Evolutionary conservation across 306 rosid species (phyloP), one percentile per base, ranked within the genome.

Genomic region (Benincasa hispida): DNA sequence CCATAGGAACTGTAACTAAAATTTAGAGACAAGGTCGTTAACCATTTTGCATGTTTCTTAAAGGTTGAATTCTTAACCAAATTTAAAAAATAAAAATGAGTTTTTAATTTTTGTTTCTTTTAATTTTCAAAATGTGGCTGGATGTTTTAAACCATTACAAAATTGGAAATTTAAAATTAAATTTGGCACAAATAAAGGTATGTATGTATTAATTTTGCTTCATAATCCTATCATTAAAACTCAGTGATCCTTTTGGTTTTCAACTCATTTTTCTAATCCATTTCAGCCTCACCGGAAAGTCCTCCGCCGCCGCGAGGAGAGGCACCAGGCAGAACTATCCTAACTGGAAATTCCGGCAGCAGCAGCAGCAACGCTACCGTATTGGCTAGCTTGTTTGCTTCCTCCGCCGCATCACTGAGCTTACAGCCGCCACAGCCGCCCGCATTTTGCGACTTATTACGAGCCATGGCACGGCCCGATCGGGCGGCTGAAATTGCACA

Each of bases 391-490:
- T 69, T 69, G 14, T 69, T 69, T 24, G 55, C 75, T 45, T 69
- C 75, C 35, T 25, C 75, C 30, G 54, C 56, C 8, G 37, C 75
- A 45, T 24, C 75, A 24, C 37, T 45, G n/a, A 45, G 56, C 56
- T 42, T 45, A 24, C 75, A 62, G n/a, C 45, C 70, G 5, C 70
- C 70, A 6, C 70, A 42, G 25, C 74, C 51, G 27, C 74, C 57
- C 10, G 57, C 37, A 4, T 69, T 69, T 4, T 12, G 75, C 57
- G 75, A 69, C 75, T 69, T 69, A 17, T 22, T 69, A 22, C 56
- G 75, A 42, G 56, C 75, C 57, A 69, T 69, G 75, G 56, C 37
- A 34, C 75, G 56, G 8, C 75, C 75, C 5, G n/a, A 69, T 69
- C 75, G 57, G 32, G 35, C 22, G 37, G 7, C 35, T 0, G 75